These are phyloP conservation scores for Leishmania tarentolae DNA, from an alignment of 208 protist species.

Conservation along the genomic window DNA sequence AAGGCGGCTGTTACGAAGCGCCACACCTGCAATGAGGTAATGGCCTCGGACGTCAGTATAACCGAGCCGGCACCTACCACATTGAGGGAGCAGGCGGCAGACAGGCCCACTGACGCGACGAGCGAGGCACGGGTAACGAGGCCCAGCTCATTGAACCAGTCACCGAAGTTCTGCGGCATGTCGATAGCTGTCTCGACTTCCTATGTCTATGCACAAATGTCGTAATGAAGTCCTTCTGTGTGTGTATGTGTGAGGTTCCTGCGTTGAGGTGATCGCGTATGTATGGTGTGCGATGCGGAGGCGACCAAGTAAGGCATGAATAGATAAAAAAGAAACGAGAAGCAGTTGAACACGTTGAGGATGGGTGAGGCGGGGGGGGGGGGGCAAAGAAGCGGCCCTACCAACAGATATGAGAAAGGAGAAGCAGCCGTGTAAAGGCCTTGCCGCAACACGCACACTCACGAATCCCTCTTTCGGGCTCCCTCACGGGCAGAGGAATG, in stretches of 20 bases:
- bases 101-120: slow-evolving; percentile 44
- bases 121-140: slow-evolving; percentile 58
- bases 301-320: neutral
- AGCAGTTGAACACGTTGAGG: neutral
- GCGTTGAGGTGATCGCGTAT: neutral
- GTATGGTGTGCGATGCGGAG: slow-evolving; percentile 7
- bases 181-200: neutral
- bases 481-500: neutral
- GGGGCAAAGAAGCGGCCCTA: neutral
- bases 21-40: slow-evolving; percentile 65
- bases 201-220: slow-evolving; percentile 6
- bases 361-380: neutral
- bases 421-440: neutral
- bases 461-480: neutral
- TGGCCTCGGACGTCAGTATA: slow-evolving; percentile 38
- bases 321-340: neutral
- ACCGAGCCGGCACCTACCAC: slow-evolving; percentile 34
- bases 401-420: neutral
- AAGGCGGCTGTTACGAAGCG: slow-evolving; percentile 68
- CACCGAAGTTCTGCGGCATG: slow-evolving; percentile 72
- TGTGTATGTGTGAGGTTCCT: neutral
- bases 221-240: neutral
- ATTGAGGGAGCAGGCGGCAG: slow-evolving; percentile 45
- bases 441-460: neutral
- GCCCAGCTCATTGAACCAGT: slow-evolving; percentile 69